Evolutionary conservation across 345 rosid genomes (phyloP), one percentile per base, ranked within the genome.

Genomic region (Physaria fendleri): DNA sequence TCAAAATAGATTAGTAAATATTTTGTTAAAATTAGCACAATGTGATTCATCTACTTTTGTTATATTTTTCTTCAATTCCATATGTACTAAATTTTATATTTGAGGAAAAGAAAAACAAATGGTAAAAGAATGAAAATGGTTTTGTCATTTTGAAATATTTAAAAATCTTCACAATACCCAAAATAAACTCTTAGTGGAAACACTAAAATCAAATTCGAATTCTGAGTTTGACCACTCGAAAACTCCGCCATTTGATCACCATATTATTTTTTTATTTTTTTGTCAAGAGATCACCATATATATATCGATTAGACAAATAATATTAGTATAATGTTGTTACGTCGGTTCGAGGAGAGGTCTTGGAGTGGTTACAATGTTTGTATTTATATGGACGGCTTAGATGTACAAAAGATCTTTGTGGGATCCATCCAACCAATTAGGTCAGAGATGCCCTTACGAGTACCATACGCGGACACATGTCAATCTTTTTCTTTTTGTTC

Each of bases 281-380:
- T n/a, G n/a, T n/a, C n/a, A n/a, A n/a, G n/a, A n/a, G n/a, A n/a
- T n/a, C n/a, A n/a, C n/a, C n/a, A n/a, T n/a, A n/a, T n/a, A n/a
- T n/a, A n/a, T n/a, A n/a, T n/a, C n/a, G n/a, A n/a, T n/a, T n/a
- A n/a, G n/a, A n/a, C n/a, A 32, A 59, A 59, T 24, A 10, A 51
- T 23, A 59, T 42, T 50, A n/a, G n/a, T n/a, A 51, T 59, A 50
- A 1, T 58, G 61, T 59, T 33, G 71, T 46, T 65, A 46, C 22
- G 56, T 28, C 18, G 61, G 64, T 49, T 50, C 39, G 32, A 42
- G 21, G 8, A 34, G 24, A 68, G 38, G 51, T 59, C 23, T 50
- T 50, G 16, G 13, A 59, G 72, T 67, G 53, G 72, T 67, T 67
- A 67, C 30, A 42, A 42, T 33, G 66, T 41, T 42, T 17, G n/a